A percentile compares a stretch with the other conserved stretches of the same genome.
These are phyloP conservation scores for Botrytis deweyae DNA, from an alignment of 2,329 filamentous ascomycete genomes.

Conservation along the genomic window DNA sequence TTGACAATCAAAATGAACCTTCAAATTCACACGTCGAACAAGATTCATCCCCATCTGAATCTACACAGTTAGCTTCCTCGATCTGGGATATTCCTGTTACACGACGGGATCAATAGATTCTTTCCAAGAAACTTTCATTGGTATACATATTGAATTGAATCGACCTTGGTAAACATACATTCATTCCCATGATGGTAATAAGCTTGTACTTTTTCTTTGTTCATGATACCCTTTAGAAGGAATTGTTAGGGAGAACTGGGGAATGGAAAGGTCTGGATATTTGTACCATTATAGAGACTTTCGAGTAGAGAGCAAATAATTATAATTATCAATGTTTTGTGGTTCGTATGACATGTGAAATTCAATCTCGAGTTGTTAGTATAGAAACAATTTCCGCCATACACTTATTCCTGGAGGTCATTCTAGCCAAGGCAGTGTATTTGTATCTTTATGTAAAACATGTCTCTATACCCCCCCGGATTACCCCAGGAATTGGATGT, in stretches of 20 bases:
- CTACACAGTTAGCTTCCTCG: constrained; percentile 27
- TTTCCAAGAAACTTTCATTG: not conserved
- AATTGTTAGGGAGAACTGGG: not conserved
- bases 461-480: not conserved
- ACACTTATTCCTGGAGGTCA: not conserved
- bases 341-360: not conserved
- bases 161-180: not conserved
- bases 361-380: no score
- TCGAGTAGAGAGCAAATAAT: constrained; percentile 5
- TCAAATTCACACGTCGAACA: constrained; percentile 13
- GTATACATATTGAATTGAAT: not conserved
- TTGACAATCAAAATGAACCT: constrained; percentile 16
- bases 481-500: not conserved
- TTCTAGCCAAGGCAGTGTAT: not conserved
- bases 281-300: not conserved
- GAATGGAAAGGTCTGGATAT: not conserved
- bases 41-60: constrained; percentile 5
- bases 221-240: constrained; percentile 24
- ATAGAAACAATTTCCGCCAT: not conserved
- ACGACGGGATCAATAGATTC: constrained; percentile 27
- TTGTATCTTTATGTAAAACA: no score
- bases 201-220: constrained; percentile 14
- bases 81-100: constrained; percentile 43
- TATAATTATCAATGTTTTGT: not conserved
- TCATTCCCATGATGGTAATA: not conserved